These are phyloP conservation scores for Hypericum perforatum DNA, from an alignment of 345 rosid genomes.

Conservation along the genomic window DNA sequence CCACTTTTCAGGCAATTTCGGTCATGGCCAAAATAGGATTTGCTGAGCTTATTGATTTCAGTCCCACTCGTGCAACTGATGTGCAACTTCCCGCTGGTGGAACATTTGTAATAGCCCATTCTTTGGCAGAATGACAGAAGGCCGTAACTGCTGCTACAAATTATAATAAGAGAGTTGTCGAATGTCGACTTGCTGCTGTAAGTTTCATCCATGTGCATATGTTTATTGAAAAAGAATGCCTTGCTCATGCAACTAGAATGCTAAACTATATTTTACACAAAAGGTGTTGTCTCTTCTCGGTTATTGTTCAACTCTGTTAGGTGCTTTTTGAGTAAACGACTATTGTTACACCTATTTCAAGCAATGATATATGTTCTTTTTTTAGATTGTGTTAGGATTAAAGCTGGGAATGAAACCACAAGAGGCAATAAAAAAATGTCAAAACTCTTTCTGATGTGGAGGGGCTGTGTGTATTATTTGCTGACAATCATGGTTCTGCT, in stretches of 20 bases:
- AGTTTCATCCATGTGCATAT: slow-evolving; percentile 14
- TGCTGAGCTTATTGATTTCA: slow-evolving; percentile 99
- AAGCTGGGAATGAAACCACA: slow-evolving; percentile 77
- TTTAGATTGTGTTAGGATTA: slow-evolving; percentile 74
- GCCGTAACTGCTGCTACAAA: slow-evolving; percentile 95
- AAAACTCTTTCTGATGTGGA: slow-evolving; percentile 94
- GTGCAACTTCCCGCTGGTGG: slow-evolving; percentile 96
- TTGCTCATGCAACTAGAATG: too few relatives aligned
- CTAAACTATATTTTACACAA: too few relatives aligned
- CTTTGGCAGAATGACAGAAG: slow-evolving; percentile 89
- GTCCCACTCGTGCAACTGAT: slow-evolving; percentile 90
- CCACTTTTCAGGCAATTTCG: slow-evolving; percentile 70
- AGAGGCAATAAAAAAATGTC: slow-evolving; percentile 60
- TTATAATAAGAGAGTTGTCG: slow-evolving; percentile 96
- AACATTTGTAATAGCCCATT: slow-evolving; percentile 84
- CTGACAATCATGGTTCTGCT: slow-evolving; percentile 39
- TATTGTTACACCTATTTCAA: too few relatives aligned
- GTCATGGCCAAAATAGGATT: slow-evolving; percentile 91
- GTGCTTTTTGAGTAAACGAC: too few relatives aligned
- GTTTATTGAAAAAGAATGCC: too few relatives aligned
- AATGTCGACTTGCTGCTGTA: slow-evolving; percentile 90
- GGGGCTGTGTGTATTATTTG: slow-evolving; percentile 64
- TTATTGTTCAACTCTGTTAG: too few relatives aligned
- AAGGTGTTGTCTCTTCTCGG: too few relatives aligned
- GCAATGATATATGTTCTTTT: slow-evolving; percentile 7